Base-by-base conservation (phyloP, 305 asterid genomes). In the Rubia balearica region DNA sequence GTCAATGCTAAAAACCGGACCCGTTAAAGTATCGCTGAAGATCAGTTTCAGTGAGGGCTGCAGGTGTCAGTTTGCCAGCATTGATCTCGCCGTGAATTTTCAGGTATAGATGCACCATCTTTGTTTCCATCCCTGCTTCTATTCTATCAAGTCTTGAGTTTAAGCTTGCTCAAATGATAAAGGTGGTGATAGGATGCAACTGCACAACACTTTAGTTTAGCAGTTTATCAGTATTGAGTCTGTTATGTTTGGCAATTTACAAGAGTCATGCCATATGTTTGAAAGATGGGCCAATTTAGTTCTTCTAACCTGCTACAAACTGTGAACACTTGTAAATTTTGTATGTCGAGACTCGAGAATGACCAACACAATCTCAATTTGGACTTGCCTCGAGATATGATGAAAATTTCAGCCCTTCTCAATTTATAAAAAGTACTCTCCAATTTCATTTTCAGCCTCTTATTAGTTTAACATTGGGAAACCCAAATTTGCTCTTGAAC, bases 21-120 rank as follows among this genome's bases (percentile, higher is more conserved):
- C 83, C n/a, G 51, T 63, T 17, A 66, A 79, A 48, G 65, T 75
- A 60, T 45, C 60, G 27, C 45, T 79, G 70, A 79, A 75, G 75
- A 69, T 79, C 49, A 73, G 73, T 61, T 73, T 77, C 71, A 73
- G 75, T 73, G 75, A 77, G 71, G 81, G 81, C 5, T 77, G 81
- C 66, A 70, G 61, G 38, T 77, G 81, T 65, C 61, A 46, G 48
- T 73, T 65, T 63, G 72, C 73, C 69, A 70, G 45, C 45, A 65
- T 75, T 53, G 57, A 72, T 41, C 65, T 77, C 30, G 67, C 75
- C 1, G 64, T 77, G 16, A 67, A 77, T 73, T 77, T 73, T 61
- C 66, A 77, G 81, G 81, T 77, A 67, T 61, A 36, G 16, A 13
- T 53, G 13, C 22, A 61, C 46, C 43, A 68, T 45, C 14, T 24